A percentile compares a stretch with the other conserved stretches of the same genome.
Conservation (phyloP, 495 filamentous ascomycete genomes). For the Parathielavia hyrcaniae region DNA sequence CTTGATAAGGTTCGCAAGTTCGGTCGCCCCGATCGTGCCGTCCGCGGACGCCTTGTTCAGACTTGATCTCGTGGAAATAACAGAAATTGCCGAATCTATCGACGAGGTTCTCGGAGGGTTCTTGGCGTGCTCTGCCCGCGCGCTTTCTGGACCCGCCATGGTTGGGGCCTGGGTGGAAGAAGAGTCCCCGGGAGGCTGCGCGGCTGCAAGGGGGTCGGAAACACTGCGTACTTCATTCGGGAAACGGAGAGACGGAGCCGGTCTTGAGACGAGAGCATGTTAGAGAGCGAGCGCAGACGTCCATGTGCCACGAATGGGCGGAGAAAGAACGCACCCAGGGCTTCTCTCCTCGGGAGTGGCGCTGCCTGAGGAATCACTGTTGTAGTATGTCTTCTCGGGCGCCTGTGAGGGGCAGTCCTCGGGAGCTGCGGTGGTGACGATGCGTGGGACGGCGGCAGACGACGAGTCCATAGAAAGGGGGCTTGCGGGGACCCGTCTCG, state of each 20-base stretch:
- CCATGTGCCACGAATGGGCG: neutral
- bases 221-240: slow-evolving; percentile 42
- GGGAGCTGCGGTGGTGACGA: slow-evolving; percentile 34
- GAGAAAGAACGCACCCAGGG: slow-evolving; percentile 31
- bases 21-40: slow-evolving; percentile 44
- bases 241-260: slow-evolving; percentile 28
- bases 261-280: slow-evolving; percentile 22
- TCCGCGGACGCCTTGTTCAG: slow-evolving; percentile 61
- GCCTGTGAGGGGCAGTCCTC: slow-evolving; percentile 22
- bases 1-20: slow-evolving; percentile 67
- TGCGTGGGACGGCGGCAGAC: slow-evolving; percentile 33
- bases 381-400: slow-evolving; percentile 32
- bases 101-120: slow-evolving; percentile 71
- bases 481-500: slow-evolving; percentile 37
- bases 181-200: slow-evolving; percentile 37
- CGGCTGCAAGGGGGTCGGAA: slow-evolving; percentile 33
- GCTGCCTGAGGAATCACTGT: slow-evolving; percentile 35
- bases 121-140: slow-evolving; percentile 28
- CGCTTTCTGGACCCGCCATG: slow-evolving; percentile 32
- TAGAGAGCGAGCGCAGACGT: neutral
- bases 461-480: slow-evolving; percentile 40
- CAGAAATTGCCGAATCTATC: slow-evolving; percentile 90
- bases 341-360: slow-evolving; percentile 31
- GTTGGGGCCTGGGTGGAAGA: slow-evolving; percentile 21
- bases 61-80: slow-evolving; percentile 63